Base-by-base conservation (phyloP, 495 filamentous ascomycete genomes). In the Tuber melanosporum region DNA sequence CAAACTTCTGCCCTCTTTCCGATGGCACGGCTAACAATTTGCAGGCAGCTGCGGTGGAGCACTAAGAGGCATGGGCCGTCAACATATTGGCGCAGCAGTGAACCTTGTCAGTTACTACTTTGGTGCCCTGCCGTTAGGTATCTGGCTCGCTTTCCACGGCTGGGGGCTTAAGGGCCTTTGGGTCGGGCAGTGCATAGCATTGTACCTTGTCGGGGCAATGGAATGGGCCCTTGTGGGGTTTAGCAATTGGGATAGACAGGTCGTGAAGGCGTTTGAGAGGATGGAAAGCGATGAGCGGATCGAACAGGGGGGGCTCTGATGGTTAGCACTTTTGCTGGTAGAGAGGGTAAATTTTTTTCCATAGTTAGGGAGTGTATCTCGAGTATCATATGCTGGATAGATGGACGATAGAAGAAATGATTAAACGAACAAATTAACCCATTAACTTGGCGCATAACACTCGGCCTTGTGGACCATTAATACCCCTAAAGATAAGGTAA, bases 51-150 rank as follows among this genome's bases (percentile, higher is more conserved):
- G 94, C 82, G 94, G 94, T 15, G 94, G 94, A 10, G 90, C 89
- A 75, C 85, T 97, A 17, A 84, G 94, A 72, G 94, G 94, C 0
- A 95, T 94, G 92, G 94, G 94, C 20, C 86, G 92, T 52, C 94
- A 97, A 84, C 94, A 96, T 87, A 87, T 95, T 45, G 94, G 94
- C 22, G 94, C 94, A 32, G 85, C 89, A n/a, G 94, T 97, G 76
- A 97, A 98, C 82, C 83, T 96, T 44, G 84, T 94, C n/a, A 92
- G 90, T 81, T 98, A 98, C 80, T 98, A 97, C 84, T 88, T 90
- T 78, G 93, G 92, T 69, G 94, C 93, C 0, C 83, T 97, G 79
- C 94, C 94, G 14, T 85, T 92, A 71, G 94, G 94, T 0, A 92
- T 97, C 74, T 97, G 89, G 85, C 87, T 97, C 72, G 94, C 94